A percentile compares a stretch with the other conserved stretches of the same genome.
phyloP scores from a whole-genome alignment of 2,329 filamentous ascomycete genomes.

The Phialophora chinensis region DNA sequence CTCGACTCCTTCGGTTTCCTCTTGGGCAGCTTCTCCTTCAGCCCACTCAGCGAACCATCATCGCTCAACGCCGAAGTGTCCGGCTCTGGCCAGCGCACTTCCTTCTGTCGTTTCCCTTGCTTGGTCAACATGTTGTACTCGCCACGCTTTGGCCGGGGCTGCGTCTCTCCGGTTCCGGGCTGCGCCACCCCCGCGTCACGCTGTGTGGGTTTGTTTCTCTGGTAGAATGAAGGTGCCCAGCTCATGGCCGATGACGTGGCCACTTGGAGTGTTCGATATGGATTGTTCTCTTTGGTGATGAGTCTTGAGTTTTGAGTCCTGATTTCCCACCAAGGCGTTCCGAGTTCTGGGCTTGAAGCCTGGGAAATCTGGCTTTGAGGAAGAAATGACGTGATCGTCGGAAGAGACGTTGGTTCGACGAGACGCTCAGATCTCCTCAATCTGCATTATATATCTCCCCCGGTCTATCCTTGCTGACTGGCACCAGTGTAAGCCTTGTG shows the following conservation, averaged over 20 bases:
- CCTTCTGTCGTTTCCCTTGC: constrained; percentile 4
- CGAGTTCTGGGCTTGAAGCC: background rate
- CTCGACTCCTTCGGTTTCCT: constrained; percentile 15
- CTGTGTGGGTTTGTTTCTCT: background rate
- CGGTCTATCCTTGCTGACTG: background rate
- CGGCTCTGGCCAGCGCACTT: constrained; percentile 3
- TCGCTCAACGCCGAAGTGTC: constrained; percentile 8
- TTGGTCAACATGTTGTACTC: constrained; percentile 17
- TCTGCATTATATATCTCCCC: constrained; percentile 1
- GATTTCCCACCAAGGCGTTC: background rate
- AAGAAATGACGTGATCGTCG: background rate
- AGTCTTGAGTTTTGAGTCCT: background rate
- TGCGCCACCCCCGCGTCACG: background rate
- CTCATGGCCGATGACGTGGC: background rate
- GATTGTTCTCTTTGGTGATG: too few relatives aligned
- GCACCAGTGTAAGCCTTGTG: background rate
- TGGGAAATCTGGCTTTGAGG: background rate
- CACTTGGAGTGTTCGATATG: background rate
- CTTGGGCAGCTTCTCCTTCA: constrained; percentile 14
- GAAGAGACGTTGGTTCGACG: background rate
- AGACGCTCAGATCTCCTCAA: background rate
- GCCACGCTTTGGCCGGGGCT: background rate
- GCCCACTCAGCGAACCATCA: constrained; percentile 4
- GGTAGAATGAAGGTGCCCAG: constrained; percentile 3
- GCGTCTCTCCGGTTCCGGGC: background rate